These are phyloP conservation scores for Arthroderma sp. DNA, from an alignment of 2,329 filamentous ascomycete genomes.

Conservation along the genomic window DNA sequence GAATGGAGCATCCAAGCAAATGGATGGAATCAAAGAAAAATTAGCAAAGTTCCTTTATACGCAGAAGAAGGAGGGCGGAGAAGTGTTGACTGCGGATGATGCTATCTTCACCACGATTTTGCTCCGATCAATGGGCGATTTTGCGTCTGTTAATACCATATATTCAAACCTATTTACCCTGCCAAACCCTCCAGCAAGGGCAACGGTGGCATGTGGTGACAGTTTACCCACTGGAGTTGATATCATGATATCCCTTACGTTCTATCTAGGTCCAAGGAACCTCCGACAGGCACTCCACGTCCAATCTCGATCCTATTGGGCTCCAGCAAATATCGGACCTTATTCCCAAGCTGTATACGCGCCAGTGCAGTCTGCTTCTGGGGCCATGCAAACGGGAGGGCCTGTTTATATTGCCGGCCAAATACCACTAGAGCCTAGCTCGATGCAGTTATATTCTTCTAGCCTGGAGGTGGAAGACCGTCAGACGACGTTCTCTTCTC, in stretches of 20 bases:
- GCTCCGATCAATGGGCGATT: constrained; percentile 68
- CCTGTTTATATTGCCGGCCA: constrained; percentile 69
- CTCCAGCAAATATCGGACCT: constrained; percentile 91
- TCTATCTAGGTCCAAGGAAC: constrained; percentile 28
- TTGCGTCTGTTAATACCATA: constrained; percentile 58
- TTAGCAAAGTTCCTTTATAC: constrained; percentile 14
- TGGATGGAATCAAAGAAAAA: constrained; percentile 24
- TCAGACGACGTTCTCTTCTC: constrained; percentile 39
- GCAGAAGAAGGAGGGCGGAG: neutral
- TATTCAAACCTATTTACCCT: constrained; percentile 64
- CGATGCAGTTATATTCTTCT: constrained; percentile 47
- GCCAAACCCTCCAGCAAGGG: constrained; percentile 73
- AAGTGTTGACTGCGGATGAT: constrained; percentile 23
- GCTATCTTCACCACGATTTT: constrained; percentile 48
- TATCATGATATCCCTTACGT: constrained; percentile 47
- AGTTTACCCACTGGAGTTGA: constrained; percentile 48
- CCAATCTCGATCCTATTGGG: constrained; percentile 91
- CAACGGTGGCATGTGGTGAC: constrained; percentile 68
- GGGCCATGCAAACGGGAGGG: constrained; percentile 14
- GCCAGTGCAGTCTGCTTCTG: constrained; percentile 26
- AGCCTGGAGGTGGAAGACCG: constrained; percentile 9
- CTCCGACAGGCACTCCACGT: constrained; percentile 59
- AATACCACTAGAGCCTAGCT: constrained; percentile 72
- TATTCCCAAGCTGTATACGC: constrained; percentile 78
- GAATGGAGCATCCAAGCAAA: constrained; percentile 30